Evolutionary conservation across 1,284 basidiomycete genomes (phyloP).

Genomic region (Cystobasidium pallidum): DNA sequence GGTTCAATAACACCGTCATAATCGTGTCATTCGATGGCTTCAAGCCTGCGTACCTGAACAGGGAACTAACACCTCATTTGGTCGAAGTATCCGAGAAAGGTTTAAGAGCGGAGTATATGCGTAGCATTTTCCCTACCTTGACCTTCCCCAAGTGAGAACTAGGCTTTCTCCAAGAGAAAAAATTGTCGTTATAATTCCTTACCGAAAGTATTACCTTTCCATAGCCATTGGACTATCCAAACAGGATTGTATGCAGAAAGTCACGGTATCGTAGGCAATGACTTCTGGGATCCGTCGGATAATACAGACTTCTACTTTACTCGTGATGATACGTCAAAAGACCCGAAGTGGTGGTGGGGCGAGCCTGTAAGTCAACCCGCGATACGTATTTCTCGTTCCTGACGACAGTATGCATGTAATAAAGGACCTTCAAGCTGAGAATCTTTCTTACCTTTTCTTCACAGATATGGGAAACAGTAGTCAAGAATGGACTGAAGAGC

Average conservation of each 20-base stretch:
- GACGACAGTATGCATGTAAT: no score
- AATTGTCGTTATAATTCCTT: no score
- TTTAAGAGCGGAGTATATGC: slow-evolving; percentile 79
- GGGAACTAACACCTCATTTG: slow-evolving; percentile 77
- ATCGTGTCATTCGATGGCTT: slow-evolving; percentile 85
- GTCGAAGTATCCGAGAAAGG: slow-evolving; percentile 76
- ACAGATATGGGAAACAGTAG: slow-evolving; percentile 86
- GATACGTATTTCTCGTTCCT: no score
- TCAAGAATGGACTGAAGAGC: slow-evolving; percentile 70
- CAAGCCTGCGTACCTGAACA: slow-evolving; percentile 80
- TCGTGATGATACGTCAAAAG: slow-evolving; percentile 64
- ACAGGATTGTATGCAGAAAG: slow-evolving; percentile 84
- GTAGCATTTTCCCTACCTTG: slow-evolving; percentile 81
- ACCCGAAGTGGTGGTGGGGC: slow-evolving; percentile 78
- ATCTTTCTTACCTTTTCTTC: background rate
- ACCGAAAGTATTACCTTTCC: no score
- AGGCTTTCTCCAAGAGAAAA: background rate
- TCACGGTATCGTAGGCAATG: slow-evolving; percentile 88
- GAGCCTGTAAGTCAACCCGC: slow-evolving; percentile 69
- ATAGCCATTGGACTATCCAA: slow-evolving; percentile 81
- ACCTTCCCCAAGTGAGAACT: slow-evolving; percentile 67
- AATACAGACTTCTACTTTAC: slow-evolving; percentile 72
- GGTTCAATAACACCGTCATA: slow-evolving; percentile 66
- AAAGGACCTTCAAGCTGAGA: background rate
- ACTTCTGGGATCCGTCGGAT: slow-evolving; percentile 77